Base-by-base conservation (phyloP, 2,329 filamentous ascomycete species). In the Ophiognomonia clavigignenti-juglandacearum region DNA sequence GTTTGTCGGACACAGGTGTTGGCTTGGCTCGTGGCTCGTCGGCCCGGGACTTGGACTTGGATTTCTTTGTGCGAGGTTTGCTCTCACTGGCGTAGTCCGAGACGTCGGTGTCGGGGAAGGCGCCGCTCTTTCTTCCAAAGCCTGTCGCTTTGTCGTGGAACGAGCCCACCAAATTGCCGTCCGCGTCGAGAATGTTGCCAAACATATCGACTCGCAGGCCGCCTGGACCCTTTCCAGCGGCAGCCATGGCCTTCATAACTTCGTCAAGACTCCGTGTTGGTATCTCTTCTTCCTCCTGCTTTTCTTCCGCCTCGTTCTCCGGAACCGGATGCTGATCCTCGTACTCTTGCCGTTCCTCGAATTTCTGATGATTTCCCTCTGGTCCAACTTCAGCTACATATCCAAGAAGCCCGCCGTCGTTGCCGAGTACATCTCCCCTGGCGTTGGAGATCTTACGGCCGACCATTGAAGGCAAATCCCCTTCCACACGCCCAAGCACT, bases 401-500 rank as follows among this genome's bases (percentile, higher is more conserved):
- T 4, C 71, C 71, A 19, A 73, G 56, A 4, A 73, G 57, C 46
- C 69, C 66, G 6, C 68, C 70, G 29, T 61, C 57, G 22, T 70
- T 64, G n/a, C 64, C 68, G 31, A 72, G 63, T 27, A 79, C 61
- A 52, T 77, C 68, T 14, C 75, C 75, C 18, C 65, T 63, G 3
- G 64, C 59, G 8, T 64, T 64, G 8, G 68, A 62, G 2, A 79
- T 71, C 36, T 65, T 65, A 34, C 69, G 64, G 26, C 75, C 76
- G 6, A 78, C 66, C 70, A 79, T 78, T 39, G 73, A 70, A 4
- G 76, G 76, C 20, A 80, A 62, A 56, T 79, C 76, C 6, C 76
- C 76, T 6, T 71, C 72, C 6, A 71, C 74, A 35, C 73, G 70
- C 27, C 74, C 76, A 3, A 78, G 65, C 4, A 78, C 72, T 29